These are phyloP conservation scores for Fusarium sp. DNA, from an alignment of 2,329 filamentous ascomycete genomes.

Conservation along the genomic window DNA sequence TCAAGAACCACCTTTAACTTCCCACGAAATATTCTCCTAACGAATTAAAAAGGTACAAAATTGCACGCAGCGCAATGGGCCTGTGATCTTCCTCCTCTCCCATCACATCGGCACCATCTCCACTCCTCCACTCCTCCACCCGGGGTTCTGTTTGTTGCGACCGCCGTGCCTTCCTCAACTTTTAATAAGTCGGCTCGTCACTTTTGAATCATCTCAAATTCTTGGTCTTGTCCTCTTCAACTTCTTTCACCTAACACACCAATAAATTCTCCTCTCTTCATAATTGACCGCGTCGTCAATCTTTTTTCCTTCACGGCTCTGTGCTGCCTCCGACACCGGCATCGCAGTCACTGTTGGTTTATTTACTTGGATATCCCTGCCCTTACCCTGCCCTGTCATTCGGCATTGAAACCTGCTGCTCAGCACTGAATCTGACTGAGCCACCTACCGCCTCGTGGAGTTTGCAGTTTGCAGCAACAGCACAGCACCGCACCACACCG, in stretches of 20 bases:
- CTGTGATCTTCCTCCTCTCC: background rate
- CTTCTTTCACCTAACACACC: background rate
- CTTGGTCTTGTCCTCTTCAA: background rate
- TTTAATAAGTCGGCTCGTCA: conserved; percentile 22
- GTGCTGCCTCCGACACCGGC: conserved; percentile 29
- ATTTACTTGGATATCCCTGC: conserved; percentile 31
- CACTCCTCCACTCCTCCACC: conserved; percentile 46
- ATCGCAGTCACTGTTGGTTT: conserved; percentile 3
- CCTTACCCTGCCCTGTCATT: conserved; percentile 37
- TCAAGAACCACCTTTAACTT: background rate
- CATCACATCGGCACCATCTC: conserved; percentile 34
- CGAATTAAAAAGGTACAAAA: background rate
- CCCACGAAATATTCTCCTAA: background rate
- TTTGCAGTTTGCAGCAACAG: background rate
- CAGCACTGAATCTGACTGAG: conserved; percentile 17
- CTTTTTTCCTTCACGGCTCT: background rate
- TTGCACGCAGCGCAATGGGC: background rate
- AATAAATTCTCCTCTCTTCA: background rate
- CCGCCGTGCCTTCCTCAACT: conserved; percentile 25
- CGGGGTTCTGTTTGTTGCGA: conserved; percentile 2
- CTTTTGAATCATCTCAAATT: background rate
- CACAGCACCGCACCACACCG: conserved; percentile 13
- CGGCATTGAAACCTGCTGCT: conserved; percentile 31
- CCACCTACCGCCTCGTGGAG: conserved; percentile 22
- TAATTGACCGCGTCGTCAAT: background rate